Conservation (phyloP, 768 basidiomycete genomes). For the Sarcodon aspratus region DNA sequence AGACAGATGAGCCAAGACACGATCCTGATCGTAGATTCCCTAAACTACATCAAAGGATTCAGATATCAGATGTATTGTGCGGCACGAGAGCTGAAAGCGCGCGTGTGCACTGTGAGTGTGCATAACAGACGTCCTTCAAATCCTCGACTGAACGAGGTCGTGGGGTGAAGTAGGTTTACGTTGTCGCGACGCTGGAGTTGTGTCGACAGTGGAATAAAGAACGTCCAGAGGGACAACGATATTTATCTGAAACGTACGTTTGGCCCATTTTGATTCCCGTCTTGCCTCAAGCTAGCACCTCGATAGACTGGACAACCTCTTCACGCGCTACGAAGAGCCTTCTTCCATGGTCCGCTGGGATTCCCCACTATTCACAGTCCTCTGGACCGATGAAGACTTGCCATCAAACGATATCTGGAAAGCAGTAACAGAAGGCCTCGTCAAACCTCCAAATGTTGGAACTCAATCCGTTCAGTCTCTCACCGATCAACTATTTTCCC, state of each 20-base stretch:
- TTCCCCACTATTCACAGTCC: slow-evolving; percentile 81
- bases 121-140: not conserved
- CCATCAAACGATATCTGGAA: slow-evolving; percentile 70
- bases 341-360: slow-evolving; percentile 99
- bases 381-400: slow-evolving; percentile 59
- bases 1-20: slow-evolving; percentile 60
- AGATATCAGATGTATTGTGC: slow-evolving; percentile 98
- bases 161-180: slow-evolving; percentile 44
- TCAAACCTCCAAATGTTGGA: slow-evolving; percentile 85
- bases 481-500: not conserved
- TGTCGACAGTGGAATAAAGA: slow-evolving; percentile 68
- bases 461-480: slow-evolving; percentile 49
- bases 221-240: slow-evolving; percentile 36
- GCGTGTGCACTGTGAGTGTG: slow-evolving; percentile 73
- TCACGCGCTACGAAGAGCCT: slow-evolving; percentile 89
- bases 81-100: slow-evolving; percentile 75
- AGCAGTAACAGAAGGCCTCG: slow-evolving; percentile 62
- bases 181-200: slow-evolving; percentile 62
- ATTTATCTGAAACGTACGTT: slow-evolving; percentile 60
- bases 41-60: slow-evolving; percentile 98
- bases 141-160: not conserved
- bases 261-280: not conserved
- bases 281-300: not conserved
- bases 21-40: slow-evolving; percentile 80
- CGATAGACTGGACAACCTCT: slow-evolving; percentile 70